These are phyloP conservation scores for Spongispora temasekensis DNA, from an alignment of 1,284 basidiomycete species.

Conservation along the genomic window DNA sequence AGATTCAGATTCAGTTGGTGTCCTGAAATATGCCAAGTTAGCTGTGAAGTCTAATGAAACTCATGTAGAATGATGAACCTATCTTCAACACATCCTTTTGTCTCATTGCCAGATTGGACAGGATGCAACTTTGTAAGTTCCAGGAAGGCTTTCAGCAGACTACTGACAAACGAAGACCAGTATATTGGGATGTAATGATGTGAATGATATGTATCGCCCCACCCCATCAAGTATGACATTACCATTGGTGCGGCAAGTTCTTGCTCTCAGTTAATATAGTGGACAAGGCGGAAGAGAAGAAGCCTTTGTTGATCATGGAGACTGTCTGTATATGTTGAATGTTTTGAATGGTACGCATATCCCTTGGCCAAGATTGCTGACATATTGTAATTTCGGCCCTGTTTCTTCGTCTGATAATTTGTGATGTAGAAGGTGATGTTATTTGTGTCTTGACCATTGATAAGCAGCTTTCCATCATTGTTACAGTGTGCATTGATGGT, in stretches of 20 bases:
- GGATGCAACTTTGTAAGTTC: not conserved
- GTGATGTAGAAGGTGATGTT: conserved; percentile 32
- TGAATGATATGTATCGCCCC: not conserved
- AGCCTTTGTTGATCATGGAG: not conserved
- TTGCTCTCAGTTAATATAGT: not conserved
- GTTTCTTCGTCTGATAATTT: conserved; percentile 20
- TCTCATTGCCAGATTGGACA: not conserved
- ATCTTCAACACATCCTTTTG: not conserved
- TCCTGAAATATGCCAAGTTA: not conserved
- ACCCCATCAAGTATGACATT: not conserved
- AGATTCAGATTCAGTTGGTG: not conserved
- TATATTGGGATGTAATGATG: conserved; percentile 1
- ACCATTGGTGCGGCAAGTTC: not conserved
- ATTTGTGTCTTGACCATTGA: not conserved
- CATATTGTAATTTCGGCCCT: conserved; percentile 3
- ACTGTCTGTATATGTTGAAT: not conserved
- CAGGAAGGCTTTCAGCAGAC: not conserved
- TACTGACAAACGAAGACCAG: not conserved
- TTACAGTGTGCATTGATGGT: conserved; percentile 1
- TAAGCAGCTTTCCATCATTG: conserved; percentile 23
- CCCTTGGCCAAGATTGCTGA: conserved; percentile 5
- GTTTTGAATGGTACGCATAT: not conserved
- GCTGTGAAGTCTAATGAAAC: not conserved
- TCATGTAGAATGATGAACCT: not conserved
- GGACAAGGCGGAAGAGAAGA: not conserved